Percentiles rank a stretch among this genome's conserved stretches.
Evolutionary conservation across 1,284 basidiomycete species (phyloP).

Genomic region (Ganoderma leucocontextum): DNA sequence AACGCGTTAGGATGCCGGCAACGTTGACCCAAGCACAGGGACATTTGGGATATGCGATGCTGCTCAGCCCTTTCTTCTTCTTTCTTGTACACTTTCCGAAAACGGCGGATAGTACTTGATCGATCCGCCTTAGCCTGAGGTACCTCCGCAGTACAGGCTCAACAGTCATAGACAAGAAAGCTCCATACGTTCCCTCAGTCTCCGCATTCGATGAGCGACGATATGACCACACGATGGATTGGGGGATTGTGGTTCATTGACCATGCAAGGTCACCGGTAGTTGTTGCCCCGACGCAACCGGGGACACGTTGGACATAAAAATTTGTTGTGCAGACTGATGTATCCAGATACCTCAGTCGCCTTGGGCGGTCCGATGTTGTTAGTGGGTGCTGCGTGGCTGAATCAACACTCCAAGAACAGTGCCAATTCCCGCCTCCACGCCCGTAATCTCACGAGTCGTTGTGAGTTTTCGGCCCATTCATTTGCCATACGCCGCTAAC

Average conservation of each 20-base stretch:
- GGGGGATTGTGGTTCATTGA: not conserved
- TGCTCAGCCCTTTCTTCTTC: constrained; percentile 5
- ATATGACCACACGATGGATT: not conserved
- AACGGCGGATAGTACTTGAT: constrained; percentile 5
- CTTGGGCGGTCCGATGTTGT: constrained; percentile 6
- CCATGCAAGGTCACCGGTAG: not conserved
- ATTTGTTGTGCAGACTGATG: constrained; percentile 7
- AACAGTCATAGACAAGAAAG: not conserved
- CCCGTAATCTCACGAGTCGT: not conserved
- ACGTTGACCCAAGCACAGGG: not conserved
- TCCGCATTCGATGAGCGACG: not conserved
- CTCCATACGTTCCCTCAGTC: not conserved
- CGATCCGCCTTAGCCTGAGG: not conserved
- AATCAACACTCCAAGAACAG: not conserved
- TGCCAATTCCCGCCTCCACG: not conserved
- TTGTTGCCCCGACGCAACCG: not conserved
- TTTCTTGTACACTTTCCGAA: constrained; percentile 14
- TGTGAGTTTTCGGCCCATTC: constrained; percentile 9
- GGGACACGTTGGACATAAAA: not conserved
- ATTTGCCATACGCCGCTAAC: constrained; percentile 3
- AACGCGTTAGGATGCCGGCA: constrained; percentile 23
- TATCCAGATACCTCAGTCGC: constrained; percentile 11
- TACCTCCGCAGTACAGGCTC: not conserved
- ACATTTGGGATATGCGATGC: constrained; percentile 8
- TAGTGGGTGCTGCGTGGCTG: constrained; percentile 2